Evolutionary conservation across 2,329 filamentous ascomycete species (phyloP).

Genomic region (Xylariaceae sp.): DNA sequence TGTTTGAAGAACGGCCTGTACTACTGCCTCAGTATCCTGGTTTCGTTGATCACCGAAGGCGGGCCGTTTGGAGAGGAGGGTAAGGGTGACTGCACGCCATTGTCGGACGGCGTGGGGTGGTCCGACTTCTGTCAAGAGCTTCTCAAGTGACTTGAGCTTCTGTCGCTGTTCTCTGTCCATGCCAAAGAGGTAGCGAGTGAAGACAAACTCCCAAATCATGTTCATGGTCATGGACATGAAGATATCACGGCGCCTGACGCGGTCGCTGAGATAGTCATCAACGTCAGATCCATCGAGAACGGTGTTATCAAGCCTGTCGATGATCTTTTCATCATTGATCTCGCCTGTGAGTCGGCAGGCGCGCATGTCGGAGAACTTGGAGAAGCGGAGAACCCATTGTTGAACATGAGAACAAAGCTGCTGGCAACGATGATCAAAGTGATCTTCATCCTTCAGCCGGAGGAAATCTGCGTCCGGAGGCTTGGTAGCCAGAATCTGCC

Average conservation of each 20-base stretch:
- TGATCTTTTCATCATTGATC: slow-evolving; percentile 86
- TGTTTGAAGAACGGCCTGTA: slow-evolving; percentile 82
- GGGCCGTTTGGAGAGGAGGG: slow-evolving; percentile 74
- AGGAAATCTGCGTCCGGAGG: slow-evolving; percentile 70
- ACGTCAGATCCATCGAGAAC: slow-evolving; percentile 93
- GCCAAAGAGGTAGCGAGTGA: slow-evolving; percentile 95
- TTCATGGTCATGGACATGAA: slow-evolving; percentile 99
- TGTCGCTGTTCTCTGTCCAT: slow-evolving; percentile 98
- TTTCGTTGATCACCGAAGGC: slow-evolving; percentile 79
- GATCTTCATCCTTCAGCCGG: slow-evolving; percentile 79
- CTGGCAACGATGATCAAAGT: slow-evolving; percentile 91
- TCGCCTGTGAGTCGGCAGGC: slow-evolving; percentile 79
- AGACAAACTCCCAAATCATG: slow-evolving; percentile 99
- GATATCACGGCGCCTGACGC: slow-evolving; percentile 82
- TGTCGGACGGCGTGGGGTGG: slow-evolving; percentile 86
- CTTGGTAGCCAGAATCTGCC: slow-evolving; percentile 55
- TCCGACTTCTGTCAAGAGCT: slow-evolving; percentile 83
- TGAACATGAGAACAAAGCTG: slow-evolving; percentile 93
- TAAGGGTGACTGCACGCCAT: slow-evolving; percentile 94
- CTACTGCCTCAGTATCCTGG: slow-evolving; percentile 92
- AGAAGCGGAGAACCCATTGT: slow-evolving; percentile 97
- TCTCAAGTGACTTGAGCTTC: slow-evolving; percentile 94
- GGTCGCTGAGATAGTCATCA: slow-evolving; percentile 80
- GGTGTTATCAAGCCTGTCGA: slow-evolving; percentile 89
- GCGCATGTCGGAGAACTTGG: slow-evolving; percentile 92